Evolutionary conservation across 2,329 filamentous ascomycete species (phyloP).

Genomic region (Fusarium chaquense): DNA sequence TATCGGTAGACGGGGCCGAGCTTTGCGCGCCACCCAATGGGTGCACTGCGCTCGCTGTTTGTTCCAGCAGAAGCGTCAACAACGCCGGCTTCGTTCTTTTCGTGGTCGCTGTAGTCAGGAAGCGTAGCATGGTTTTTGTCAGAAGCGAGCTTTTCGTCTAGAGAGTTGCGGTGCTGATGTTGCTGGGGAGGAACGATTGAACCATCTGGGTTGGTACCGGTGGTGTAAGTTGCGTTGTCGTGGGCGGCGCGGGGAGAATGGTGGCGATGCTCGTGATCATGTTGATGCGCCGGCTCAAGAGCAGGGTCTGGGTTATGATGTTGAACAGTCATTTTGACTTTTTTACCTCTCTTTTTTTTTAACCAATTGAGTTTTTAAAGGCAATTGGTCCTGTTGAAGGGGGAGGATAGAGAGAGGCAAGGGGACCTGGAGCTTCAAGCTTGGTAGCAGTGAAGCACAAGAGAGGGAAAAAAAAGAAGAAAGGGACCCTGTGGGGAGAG

Average conservation of each 20-base stretch:
- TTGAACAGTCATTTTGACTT: constrained; percentile 37
- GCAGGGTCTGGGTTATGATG: constrained; percentile 44
- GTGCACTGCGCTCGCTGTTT: constrained; percentile 23
- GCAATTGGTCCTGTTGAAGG: not conserved
- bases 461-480: not conserved
- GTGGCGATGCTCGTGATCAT: constrained; percentile 58
- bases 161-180: constrained; percentile 5
- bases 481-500: constrained; percentile 3
- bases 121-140: constrained; percentile 47
- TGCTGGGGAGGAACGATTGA: constrained; percentile 52
- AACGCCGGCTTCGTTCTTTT: constrained; percentile 53
- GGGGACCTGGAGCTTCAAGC: constrained; percentile 26
- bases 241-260: constrained; percentile 55
- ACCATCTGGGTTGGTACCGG: constrained; percentile 54
- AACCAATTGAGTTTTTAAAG: not conserved
- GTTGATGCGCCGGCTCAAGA: constrained; percentile 56
- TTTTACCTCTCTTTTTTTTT: not conserved
- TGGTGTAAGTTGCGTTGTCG: constrained; percentile 62
- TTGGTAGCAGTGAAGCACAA: constrained; percentile 34
- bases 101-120: constrained; percentile 56
- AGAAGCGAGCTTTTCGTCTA: constrained; percentile 44
- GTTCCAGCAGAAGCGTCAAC: constrained; percentile 47
- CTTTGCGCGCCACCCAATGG: constrained; percentile 30
- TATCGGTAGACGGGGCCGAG: constrained; percentile 57
- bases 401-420: not conserved